Evolutionary conservation across 257 asterid genomes (phyloP).

Genomic region (Jacaranda copaia): DNA sequence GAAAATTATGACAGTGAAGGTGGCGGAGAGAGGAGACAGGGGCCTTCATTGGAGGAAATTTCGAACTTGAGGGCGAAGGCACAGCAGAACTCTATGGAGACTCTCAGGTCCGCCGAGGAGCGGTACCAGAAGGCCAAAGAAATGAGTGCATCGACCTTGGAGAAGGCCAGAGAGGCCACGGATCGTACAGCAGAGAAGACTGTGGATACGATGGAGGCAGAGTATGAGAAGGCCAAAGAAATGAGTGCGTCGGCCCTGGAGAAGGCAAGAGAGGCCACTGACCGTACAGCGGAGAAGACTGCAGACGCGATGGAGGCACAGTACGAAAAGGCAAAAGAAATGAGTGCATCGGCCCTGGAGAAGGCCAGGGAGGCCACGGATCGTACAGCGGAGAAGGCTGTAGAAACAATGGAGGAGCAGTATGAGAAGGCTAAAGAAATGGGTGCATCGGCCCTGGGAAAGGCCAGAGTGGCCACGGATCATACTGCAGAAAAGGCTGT

Average conservation of each 20-base stretch:
- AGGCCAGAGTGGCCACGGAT: not conserved
- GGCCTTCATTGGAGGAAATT: constrained; percentile 61
- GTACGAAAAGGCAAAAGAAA: constrained; percentile 41
- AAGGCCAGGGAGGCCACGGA: constrained; percentile 40
- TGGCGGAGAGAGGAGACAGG: constrained; percentile 4
- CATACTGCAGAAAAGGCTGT: too few relatives aligned
- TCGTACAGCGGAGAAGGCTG: constrained; percentile 31
- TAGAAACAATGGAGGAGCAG: constrained; percentile 2
- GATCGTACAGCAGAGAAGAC: too few relatives aligned
- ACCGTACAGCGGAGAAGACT: too few relatives aligned
- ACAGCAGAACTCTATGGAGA: constrained; percentile 65
- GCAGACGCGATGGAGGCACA: constrained; percentile 37
- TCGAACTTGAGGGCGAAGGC: constrained; percentile 41
- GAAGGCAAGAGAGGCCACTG: too few relatives aligned
- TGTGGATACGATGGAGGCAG: too few relatives aligned
- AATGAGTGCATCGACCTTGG: not conserved
- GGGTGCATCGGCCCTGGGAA: not conserved
- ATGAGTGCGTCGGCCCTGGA: too few relatives aligned
- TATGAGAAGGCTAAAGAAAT: constrained; percentile 31
- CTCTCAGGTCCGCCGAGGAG: constrained; percentile 51
- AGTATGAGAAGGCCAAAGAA: constrained; percentile 21
- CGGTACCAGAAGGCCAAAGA: constrained; percentile 29
- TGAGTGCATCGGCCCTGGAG: not conserved
- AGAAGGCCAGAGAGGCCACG: not conserved
- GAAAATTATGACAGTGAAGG: too few relatives aligned